Evolutionary conservation across 441 rosid genomes (phyloP).

Genomic region (Gossypium gossypioides): DNA sequence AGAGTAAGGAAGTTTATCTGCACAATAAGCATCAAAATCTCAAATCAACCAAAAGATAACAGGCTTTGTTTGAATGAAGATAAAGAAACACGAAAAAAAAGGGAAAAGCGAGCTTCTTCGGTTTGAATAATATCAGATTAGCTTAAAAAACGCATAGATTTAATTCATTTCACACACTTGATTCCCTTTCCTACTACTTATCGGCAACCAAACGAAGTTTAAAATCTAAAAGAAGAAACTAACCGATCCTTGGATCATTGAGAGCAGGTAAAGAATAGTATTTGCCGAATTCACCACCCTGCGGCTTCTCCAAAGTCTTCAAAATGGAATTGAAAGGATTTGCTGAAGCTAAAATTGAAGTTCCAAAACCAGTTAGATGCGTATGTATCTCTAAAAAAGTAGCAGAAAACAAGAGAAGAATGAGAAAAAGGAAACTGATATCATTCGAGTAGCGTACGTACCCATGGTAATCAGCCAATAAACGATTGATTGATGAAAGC

Average conservation of each 20-base stretch:
- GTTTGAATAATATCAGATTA: background rate
- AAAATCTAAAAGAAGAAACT: constrained; percentile 19
- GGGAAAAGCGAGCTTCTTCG: background rate
- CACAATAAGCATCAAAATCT: constrained; percentile 19
- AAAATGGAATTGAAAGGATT: constrained; percentile 43
- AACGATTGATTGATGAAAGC: background rate
- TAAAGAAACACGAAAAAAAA: background rate
- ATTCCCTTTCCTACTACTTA: constrained; percentile 1
- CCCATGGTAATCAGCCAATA: constrained; percentile 4
- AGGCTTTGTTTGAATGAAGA: background rate
- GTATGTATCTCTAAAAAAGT: background rate
- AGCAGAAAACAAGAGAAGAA: background rate
- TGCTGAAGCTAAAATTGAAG: constrained; percentile 32
- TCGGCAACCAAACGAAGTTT: background rate
- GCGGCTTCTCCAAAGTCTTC: constrained; percentile 47
- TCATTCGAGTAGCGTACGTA: background rate
- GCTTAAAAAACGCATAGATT: background rate
- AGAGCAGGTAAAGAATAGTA: constrained; percentile 51
- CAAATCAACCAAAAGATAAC: constrained; percentile 9
- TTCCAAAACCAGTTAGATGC: background rate
- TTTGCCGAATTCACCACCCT: constrained; percentile 43
- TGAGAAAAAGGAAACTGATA: background rate
- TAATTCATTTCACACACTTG: background rate
- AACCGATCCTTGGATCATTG: constrained; percentile 56
- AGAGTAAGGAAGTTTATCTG: constrained; percentile 56